Percentiles rank a stretch among this genome's conserved stretches.
phyloP scores from a whole-genome alignment of 1,284 basidiomycete species.

The Polyporus tsugae region DNA sequence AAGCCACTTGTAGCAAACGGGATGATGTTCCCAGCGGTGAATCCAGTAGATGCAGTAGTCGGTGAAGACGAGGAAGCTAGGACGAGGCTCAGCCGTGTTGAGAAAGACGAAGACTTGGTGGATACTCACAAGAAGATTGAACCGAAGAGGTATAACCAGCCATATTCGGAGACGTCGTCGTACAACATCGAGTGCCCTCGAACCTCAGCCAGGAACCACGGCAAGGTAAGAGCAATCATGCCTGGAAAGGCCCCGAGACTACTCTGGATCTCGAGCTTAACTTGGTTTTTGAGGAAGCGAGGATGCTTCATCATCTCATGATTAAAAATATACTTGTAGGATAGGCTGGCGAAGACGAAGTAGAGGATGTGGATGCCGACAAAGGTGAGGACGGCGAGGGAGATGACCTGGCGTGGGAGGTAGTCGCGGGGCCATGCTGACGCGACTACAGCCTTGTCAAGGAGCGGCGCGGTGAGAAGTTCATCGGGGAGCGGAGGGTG shows the following conservation, averaged over 20 bases:
- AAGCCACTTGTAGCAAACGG: conserved; percentile 86
- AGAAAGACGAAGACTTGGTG: neutral
- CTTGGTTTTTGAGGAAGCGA: conserved; percentile 90
- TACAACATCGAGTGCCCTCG: conserved; percentile 88
- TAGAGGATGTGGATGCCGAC: conserved; percentile 86
- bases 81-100: neutral
- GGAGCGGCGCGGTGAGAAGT: conserved; percentile 40
- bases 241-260: conserved; percentile 84
- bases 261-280: conserved; percentile 82
- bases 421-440: conserved; percentile 87
- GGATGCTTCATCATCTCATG: conserved; percentile 97
- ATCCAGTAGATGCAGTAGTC: conserved; percentile 94
- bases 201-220: conserved; percentile 95
- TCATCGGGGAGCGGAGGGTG: conserved; percentile 58
- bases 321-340: conserved; percentile 93
- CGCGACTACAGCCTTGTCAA: conserved; percentile 43
- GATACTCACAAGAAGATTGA: conserved; percentile 69
- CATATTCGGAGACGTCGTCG: conserved; percentile 77
- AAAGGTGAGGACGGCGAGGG: conserved; percentile 79
- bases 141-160: conserved; percentile 69
- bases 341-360: conserved; percentile 86
- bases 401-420: conserved; percentile 81
- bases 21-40: conserved; percentile 92
- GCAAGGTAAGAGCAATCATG: conserved; percentile 87
- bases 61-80: conserved; percentile 91